Evolutionary conservation across 352 stramenopile genomes (phyloP), one percentile per base, ranked within the genome.

Genomic region (Phytophthora nicotianae): DNA sequence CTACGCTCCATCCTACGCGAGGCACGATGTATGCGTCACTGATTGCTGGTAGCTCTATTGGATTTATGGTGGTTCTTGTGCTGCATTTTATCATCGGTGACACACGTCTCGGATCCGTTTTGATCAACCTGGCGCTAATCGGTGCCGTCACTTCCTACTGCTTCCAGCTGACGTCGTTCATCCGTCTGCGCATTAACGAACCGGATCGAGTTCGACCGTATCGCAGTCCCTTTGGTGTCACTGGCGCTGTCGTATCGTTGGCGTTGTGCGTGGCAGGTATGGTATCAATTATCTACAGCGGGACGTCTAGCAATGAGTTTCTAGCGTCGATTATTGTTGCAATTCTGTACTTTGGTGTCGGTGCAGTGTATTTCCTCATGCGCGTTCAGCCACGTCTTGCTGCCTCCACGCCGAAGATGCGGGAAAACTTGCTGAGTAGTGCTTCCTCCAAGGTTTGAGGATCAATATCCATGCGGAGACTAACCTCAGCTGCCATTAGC

Each of bases 61-160:
- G 74, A 0, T 80, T 89, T n/a, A 20, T 76, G 4, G 62, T 83
- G 5, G 74, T 79, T 20, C 29, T 90, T 1, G 37, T 77, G 50
- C 42, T 90, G 55, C 78, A 90, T 46, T 90, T 72, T 37, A 66
- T 77, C 32, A 90, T 88, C 32, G 81, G 77, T 10, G 78, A 89
- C 56, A 65, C 73, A 2, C 72, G 77, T 6, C 72, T 90, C 21
- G 79, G 72, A 17, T 86, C 81, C 1, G 81, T 90, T 17, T 42
- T 90, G 45, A 88, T 90, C 74, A 90, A 90, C 45, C 63, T 90
- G 11, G 77, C 81, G 38, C 64, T 89, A 48, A 88, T 88, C 38
- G 81, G 79, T 14, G 79, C 81, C 16, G 64, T 90, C 24, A 80
- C 79, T 58, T 90, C 79, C n/a, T 89, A 90, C 62, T 29, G 43